Evolutionary conservation across 768 basidiomycete species (phyloP).

Genomic region (Lentinula lateritia): DNA sequence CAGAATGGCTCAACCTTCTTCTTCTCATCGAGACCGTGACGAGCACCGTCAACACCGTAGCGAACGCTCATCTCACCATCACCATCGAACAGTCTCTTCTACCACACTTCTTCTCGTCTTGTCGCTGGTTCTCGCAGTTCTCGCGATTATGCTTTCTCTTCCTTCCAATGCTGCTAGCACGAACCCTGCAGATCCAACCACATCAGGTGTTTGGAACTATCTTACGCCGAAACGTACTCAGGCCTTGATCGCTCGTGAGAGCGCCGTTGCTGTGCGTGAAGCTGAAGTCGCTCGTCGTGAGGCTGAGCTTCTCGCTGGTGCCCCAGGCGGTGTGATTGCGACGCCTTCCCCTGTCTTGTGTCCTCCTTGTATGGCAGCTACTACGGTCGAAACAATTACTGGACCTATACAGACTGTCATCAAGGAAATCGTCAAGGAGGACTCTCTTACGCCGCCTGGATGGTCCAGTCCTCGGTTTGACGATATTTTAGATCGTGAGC

Average conservation of each 20-base stretch:
- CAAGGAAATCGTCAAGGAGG: constrained; percentile 83
- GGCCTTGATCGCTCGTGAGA: constrained; percentile 73
- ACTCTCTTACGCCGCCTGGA: constrained; percentile 71
- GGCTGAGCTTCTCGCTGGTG: constrained; percentile 77
- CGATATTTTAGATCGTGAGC: constrained; percentile 78
- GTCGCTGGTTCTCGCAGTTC: constrained; percentile 78
- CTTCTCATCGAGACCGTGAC: constrained; percentile 74
- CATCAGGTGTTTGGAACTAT: constrained; percentile 61
- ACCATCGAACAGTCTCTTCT: constrained; percentile 83
- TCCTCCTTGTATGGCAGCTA: constrained; percentile 50
- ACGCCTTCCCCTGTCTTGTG: constrained; percentile 47
- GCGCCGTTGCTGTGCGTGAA: constrained; percentile 75
- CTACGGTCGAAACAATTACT: constrained; percentile 50
- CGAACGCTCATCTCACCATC: constrained; percentile 65
- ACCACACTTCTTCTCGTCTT: constrained; percentile 84
- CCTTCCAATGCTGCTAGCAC: constrained; percentile 43
- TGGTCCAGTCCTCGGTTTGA: constrained; percentile 77
- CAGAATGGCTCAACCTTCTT: constrained; percentile 87
- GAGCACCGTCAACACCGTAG: constrained; percentile 53
- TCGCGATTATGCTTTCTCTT: constrained; percentile 88
- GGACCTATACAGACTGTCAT: constrained; percentile 72
- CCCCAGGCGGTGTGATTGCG: constrained; percentile 74
- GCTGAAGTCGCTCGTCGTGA: constrained; percentile 87
- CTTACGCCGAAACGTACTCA: constrained; percentile 81
- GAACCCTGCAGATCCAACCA: constrained; percentile 31